These are phyloP conservation scores for Kregervanrija fluxuum DNA, from an alignment of 805 yeast species.

Conservation along the genomic window DNA sequence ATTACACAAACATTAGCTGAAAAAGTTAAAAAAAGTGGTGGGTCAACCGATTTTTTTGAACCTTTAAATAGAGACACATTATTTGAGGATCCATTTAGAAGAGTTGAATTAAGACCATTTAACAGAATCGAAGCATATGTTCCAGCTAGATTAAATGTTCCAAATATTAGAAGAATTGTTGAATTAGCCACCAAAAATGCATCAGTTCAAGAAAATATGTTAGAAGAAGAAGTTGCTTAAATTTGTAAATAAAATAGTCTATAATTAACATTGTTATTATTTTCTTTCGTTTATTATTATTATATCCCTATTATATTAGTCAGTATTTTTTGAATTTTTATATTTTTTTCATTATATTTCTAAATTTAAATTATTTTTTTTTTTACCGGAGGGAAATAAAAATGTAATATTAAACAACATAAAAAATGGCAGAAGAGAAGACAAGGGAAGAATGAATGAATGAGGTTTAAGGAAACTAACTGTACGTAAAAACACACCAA, in stretches of 20 bases:
- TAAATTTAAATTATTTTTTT: not conserved
- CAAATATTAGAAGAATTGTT: conserved; percentile 79
- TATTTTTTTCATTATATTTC: not conserved
- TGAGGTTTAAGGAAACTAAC: not conserved
- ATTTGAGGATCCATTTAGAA: conserved; percentile 78
- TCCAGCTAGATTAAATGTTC: conserved; percentile 90
- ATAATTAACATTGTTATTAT: not conserved
- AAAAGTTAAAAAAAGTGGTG: conserved; percentile 55
- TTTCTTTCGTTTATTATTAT: not conserved
- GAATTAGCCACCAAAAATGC: conserved; percentile 85
- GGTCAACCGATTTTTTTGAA: conserved; percentile 61
- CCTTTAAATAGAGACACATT: conserved; percentile 64
- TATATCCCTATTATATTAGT: not conserved
- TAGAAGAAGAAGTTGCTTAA: no score
- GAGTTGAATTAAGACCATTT: conserved; percentile 68
- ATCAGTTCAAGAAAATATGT: conserved; percentile 46
- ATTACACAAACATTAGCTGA: conserved; percentile 78
- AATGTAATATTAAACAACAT: not conserved
- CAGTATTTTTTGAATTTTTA: not conserved
- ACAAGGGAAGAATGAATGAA: not conserved
- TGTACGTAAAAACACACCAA: not conserved
- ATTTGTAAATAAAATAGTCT: no score
- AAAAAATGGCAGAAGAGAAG: not conserved
- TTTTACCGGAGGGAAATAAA: not conserved
- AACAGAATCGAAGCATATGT: conserved; percentile 82